Conservation (phyloP, 495 filamentous ascomycete species). For the Hypoxylon cercidicola region DNA sequence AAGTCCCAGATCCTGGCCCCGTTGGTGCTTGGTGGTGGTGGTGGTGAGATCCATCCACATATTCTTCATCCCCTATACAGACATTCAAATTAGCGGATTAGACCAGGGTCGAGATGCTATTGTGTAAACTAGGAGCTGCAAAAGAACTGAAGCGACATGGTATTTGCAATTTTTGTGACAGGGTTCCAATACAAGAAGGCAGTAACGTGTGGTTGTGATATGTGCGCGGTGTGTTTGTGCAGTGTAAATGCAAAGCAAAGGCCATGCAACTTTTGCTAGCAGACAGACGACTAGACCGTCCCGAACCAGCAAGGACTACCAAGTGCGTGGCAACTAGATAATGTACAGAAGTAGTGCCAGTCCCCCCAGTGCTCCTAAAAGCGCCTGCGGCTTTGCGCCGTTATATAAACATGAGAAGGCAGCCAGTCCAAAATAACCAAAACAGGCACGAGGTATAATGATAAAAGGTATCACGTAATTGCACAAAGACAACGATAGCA, state of each 20-base stretch:
- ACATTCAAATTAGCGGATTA: constrained; percentile 44
- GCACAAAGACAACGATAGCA: constrained; percentile 45
- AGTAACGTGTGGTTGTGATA: constrained; percentile 51
- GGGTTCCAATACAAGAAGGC: constrained; percentile 47
- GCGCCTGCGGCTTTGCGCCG: constrained; percentile 47
- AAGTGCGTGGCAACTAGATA: constrained; percentile 48
- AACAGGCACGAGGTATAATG: constrained; percentile 47
- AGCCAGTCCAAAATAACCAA: constrained; percentile 44
- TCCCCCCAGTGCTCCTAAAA: constrained; percentile 43
- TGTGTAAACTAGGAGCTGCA: constrained; percentile 49
- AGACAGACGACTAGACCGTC: constrained; percentile 45
- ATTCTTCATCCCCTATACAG: constrained; percentile 61
- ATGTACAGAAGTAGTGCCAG: constrained; percentile 50
- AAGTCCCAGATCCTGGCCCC: constrained; percentile 46
- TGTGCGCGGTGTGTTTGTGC: constrained; percentile 52
- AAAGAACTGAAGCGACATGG: constrained; percentile 36
- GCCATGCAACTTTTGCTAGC: constrained; percentile 47
- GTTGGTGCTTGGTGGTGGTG: constrained; percentile 68
- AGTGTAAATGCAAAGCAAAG: constrained; percentile 47
- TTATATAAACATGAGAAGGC: constrained; percentile 49
- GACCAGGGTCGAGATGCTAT: constrained; percentile 44
- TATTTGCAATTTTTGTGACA: constrained; percentile 46
- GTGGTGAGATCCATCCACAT: constrained; percentile 66
- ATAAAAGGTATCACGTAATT: constrained; percentile 61
- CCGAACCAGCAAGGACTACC: constrained; percentile 45